Percentiles rank a stretch among this genome's conserved stretches.
Conservation (phyloP, 345 rosid species). For the Aethionema arabicum region DNA sequence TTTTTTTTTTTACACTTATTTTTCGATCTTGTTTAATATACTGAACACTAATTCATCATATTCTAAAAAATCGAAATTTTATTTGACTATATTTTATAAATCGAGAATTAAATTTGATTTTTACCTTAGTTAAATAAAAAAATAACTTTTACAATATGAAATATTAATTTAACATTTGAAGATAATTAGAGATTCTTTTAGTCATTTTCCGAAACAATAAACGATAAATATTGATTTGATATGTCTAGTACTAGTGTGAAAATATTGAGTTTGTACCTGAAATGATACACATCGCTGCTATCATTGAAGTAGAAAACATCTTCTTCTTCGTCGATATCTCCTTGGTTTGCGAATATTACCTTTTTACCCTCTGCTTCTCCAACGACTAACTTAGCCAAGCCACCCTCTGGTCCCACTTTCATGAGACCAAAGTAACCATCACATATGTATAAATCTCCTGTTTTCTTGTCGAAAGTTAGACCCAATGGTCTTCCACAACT, state of each 20-base stretch:
- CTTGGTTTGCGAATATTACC: constrained; percentile 54
- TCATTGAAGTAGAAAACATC: constrained; percentile 72
- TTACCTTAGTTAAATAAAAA: too few species aligned
- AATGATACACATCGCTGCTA: constrained; percentile 52
- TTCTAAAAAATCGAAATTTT: too few species aligned
- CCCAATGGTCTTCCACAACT: constrained; percentile 80
- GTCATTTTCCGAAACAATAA: too few species aligned
- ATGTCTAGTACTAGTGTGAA: neutral
- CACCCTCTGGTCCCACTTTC: constrained; percentile 66
- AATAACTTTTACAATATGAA: too few species aligned
- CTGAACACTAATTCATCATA: too few species aligned
- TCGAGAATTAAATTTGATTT: too few species aligned
- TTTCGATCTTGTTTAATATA: too few species aligned
- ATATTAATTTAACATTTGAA: too few species aligned
- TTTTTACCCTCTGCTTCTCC: constrained; percentile 53
- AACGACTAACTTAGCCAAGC: constrained; percentile 49
- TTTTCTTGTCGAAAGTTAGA: constrained; percentile 52
- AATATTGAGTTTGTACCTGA: constrained; percentile 44
- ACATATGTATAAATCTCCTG: constrained; percentile 74
- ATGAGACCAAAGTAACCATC: constrained; percentile 68
- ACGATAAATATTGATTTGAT: too few species aligned
- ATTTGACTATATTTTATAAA: too few species aligned
- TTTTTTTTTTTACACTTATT: too few species aligned
- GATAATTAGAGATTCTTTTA: too few species aligned
- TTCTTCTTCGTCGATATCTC: constrained; percentile 57